These are phyloP conservation scores for Paraphaeosphaeria sporulosa DNA, from an alignment of 2,329 filamentous ascomycete species.

Conservation along the genomic window DNA sequence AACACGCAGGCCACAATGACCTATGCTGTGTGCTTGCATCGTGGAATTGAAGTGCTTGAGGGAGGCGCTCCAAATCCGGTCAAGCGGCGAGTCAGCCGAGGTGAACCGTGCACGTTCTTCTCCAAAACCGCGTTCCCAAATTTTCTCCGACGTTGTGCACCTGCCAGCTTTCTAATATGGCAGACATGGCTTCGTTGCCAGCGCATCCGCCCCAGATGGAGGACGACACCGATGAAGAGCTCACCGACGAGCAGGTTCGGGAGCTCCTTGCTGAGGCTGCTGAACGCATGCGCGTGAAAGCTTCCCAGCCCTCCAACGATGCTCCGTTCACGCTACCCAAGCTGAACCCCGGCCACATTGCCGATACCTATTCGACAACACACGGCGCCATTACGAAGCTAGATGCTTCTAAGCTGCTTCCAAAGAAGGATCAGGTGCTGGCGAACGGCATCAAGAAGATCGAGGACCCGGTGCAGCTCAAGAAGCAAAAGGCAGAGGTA, in stretches of 20 bases:
- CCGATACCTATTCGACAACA: conserved; percentile 63
- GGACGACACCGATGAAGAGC: conserved; percentile 53
- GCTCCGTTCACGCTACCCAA: conserved; percentile 58
- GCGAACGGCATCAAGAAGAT: conserved; percentile 61
- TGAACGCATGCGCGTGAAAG: conserved; percentile 59
- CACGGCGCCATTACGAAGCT: conserved; percentile 61
- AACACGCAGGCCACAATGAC: not conserved
- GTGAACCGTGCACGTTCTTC: conserved; percentile 18
- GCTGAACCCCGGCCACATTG: conserved; percentile 55
- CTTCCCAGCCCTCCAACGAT: conserved; percentile 27
- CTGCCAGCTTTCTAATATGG: conserved; percentile 31
- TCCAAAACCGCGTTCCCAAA: conserved; percentile 29
- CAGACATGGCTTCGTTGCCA: conserved; percentile 43
- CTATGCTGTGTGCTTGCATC: not conserved
- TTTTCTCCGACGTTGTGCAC: conserved; percentile 35
- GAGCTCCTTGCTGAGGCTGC: conserved; percentile 71
- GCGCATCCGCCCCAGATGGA: conserved; percentile 43
- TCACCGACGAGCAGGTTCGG: conserved; percentile 70
- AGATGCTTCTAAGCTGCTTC: conserved; percentile 60
- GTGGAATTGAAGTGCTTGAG: not conserved
- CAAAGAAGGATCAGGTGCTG: conserved; percentile 56
- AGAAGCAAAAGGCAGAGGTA: conserved; percentile 62
- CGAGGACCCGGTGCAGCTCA: conserved; percentile 60
- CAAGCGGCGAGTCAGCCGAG: conserved; percentile 26
- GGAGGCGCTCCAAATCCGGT: conserved; percentile 12